A percentile compares a stretch with the other conserved stretches of the same genome.
phyloP scores from a whole-genome alignment of 352 stramenopile species.

The Globisporangium okanoganense region DNA sequence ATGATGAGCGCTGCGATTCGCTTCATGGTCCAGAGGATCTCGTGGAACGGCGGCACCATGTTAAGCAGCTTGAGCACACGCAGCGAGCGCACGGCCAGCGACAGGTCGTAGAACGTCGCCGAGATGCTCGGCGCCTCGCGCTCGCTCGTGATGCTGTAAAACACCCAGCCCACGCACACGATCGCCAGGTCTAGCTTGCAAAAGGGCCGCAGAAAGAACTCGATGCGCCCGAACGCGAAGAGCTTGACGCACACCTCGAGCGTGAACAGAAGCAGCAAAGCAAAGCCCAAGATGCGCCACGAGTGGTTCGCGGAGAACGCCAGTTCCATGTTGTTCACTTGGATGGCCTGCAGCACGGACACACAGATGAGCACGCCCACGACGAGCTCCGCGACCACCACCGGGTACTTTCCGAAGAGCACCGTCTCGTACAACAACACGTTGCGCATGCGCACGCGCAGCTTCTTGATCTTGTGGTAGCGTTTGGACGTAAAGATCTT shows the following conservation, averaged over 20 bases:
- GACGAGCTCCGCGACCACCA: conserved; percentile 69
- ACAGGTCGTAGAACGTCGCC: conserved; percentile 74
- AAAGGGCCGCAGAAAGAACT: conserved; percentile 78
- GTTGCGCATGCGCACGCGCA: conserved; percentile 46
- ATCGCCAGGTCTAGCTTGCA: conserved; percentile 75
- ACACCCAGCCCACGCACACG: conserved; percentile 70
- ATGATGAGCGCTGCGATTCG: conserved; percentile 75
- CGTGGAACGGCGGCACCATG: conserved; percentile 76
- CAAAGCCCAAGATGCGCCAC: conserved; percentile 71
- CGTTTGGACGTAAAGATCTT: conserved; percentile 39
- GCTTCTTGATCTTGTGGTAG: conserved; percentile 46
- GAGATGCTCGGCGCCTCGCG: conserved; percentile 56
- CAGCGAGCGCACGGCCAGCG: conserved; percentile 67
- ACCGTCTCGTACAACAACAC: conserved; percentile 60
- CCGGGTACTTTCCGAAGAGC: conserved; percentile 57
- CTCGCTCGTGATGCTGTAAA: conserved; percentile 72
- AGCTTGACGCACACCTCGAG: conserved; percentile 73
- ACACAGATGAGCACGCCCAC: conserved; percentile 74
- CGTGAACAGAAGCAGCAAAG: conserved; percentile 67
- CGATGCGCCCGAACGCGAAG: conserved; percentile 69
- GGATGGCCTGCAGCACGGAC: conserved; percentile 71
- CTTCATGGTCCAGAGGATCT: conserved; percentile 85
- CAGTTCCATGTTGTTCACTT: conserved; percentile 81
- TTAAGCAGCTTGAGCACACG: conserved; percentile 82
- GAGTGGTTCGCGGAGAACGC: conserved; percentile 71